A percentile compares a stretch with the other conserved stretches of the same genome.
Evolutionary conservation across 371 early-diverging fungal genomes (phyloP).

Genomic region (Dinochytrium kinnereticum): DNA sequence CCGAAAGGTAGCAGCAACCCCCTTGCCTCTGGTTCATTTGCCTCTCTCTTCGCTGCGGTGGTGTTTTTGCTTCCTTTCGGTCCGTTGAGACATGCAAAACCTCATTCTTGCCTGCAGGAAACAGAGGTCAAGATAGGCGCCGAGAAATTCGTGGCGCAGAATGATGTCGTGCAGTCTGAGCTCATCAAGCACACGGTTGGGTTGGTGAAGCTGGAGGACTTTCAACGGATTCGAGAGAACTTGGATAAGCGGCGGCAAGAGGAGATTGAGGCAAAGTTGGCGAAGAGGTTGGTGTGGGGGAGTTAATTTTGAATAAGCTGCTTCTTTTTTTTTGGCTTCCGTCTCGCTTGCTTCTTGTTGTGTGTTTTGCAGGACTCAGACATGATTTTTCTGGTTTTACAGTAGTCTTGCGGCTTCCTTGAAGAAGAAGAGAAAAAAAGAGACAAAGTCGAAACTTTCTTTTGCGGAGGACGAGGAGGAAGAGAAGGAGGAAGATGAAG

Average conservation of each 20-base stretch:
- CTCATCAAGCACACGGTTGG: constrained; percentile 90
- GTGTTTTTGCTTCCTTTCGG: too few relatives aligned
- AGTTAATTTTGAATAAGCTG: too few relatives aligned
- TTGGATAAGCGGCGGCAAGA: constrained; percentile 79
- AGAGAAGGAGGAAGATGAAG: constrained; percentile 24
- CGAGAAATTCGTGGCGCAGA: constrained; percentile 83
- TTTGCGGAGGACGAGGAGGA: constrained; percentile 57
- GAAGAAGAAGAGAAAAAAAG: constrained; percentile 65
- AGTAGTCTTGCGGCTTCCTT: background rate
- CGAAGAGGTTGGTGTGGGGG: constrained; percentile 46
- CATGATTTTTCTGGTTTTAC: background rate
- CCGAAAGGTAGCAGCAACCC: too few relatives aligned
- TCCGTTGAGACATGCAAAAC: background rate
- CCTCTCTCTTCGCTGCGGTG: too few relatives aligned
- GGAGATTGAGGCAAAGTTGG: constrained; percentile 57
- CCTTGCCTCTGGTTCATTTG: too few relatives aligned
- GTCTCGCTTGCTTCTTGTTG: background rate
- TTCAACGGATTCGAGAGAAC: constrained; percentile 80
- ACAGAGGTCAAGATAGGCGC: constrained; percentile 74
- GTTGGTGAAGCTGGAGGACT: constrained; percentile 86
- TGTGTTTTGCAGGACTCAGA: constrained; percentile 11
- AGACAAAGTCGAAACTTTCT: constrained; percentile 70
- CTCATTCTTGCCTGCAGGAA: constrained; percentile 49
- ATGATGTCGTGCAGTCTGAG: constrained; percentile 77
- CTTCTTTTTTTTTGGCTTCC: too few relatives aligned